Evolutionary conservation across 2,329 filamentous ascomycete genomes (phyloP), one percentile per base, ranked within the genome.

Genomic region (Nothopassalora personata): DNA sequence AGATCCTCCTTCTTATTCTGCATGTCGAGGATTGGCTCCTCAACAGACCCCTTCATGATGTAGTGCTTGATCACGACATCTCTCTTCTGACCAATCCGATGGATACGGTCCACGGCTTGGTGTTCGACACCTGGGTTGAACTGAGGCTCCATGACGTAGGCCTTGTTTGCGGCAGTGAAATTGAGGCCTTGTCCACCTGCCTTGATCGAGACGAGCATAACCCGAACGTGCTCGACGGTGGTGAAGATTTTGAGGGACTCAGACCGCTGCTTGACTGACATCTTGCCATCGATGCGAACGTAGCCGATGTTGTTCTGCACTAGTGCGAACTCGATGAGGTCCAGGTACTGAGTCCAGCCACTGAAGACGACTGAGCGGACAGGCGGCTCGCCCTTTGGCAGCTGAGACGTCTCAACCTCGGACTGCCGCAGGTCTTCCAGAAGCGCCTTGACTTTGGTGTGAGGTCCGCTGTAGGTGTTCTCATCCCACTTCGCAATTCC

Each of bases 91-190:
- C 94, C 92, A 1, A 97, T 79, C 18, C 92, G 86, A 73, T 96
- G 92, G 5, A 99, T 90, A 31, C 94, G 90, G 72, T 97, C 94
- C 7, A 97, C 83, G 1, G 94, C 94, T 75, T 99, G 94, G 5
- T 91, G 90, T 74, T 99, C 93, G 0, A 92, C 91, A 0, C 91
- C 92, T 0, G 94, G 94, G 70, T 99, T 99, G 78, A 93, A 99
- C 71, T 97, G 92, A 5, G 94, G 94, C 73, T 99, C 94, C 93
- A 99, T 97, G 68, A 97, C 89, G 72, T 94, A 97, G 13, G 95
- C 93, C 57, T 84, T 88, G 71, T 86, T 94, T 33, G 88, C 93
- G 0, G 89, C 81, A 0, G 92, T 97, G 56, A 97, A 79, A 71
- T 97, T 97, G 43, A 97, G 85, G 13, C 93, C 93, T 15, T 97